Percentiles rank a stretch among this genome's conserved stretches.
These are phyloP conservation scores for Lactifluus hygrophoroides DNA, from an alignment of 768 basidiomycete species.

Conservation along the genomic window DNA sequence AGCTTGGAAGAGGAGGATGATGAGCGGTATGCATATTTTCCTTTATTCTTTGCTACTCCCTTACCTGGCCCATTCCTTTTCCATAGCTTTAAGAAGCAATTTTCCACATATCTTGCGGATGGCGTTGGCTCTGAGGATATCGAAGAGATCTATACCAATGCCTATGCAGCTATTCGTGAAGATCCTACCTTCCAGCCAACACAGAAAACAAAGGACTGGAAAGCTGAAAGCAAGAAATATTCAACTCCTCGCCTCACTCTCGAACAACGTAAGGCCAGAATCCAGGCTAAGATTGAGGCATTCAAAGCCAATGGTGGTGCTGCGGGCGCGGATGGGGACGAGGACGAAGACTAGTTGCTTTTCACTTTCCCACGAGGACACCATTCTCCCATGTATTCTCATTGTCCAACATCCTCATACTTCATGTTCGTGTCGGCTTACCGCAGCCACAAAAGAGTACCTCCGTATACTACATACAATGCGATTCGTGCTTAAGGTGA, in stretches of 20 bases:
- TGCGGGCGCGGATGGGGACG: constrained; percentile 41
- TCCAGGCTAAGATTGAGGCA: constrained; percentile 83
- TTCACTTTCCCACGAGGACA: background rate
- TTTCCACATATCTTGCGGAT: constrained; percentile 90
- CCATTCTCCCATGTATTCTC: background rate
- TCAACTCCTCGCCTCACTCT: constrained; percentile 58
- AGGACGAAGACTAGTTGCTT: constrained; percentile 34
- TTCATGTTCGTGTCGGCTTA: background rate
- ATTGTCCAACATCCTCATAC: background rate
- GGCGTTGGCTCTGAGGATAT: constrained; percentile 94
- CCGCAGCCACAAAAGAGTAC: background rate
- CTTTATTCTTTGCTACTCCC: background rate
- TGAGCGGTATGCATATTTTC: constrained; percentile 57
- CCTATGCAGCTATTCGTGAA: constrained; percentile 93
- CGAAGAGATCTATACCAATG: constrained; percentile 89
- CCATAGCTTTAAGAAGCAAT: constrained; percentile 91
- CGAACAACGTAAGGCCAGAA: constrained; percentile 69
- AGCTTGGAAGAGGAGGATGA: constrained; percentile 99
- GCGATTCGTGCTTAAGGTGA: background rate
- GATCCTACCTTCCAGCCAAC: constrained; percentile 85
- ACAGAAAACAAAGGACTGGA: constrained; percentile 90
- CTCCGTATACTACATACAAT: background rate
- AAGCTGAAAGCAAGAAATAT: constrained; percentile 70
- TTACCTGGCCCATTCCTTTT: constrained; percentile 15
- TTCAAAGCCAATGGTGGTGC: constrained; percentile 64